phyloP scores from a whole-genome alignment of 352 stramenopile species.

The Globisporangium cystogenes region DNA sequence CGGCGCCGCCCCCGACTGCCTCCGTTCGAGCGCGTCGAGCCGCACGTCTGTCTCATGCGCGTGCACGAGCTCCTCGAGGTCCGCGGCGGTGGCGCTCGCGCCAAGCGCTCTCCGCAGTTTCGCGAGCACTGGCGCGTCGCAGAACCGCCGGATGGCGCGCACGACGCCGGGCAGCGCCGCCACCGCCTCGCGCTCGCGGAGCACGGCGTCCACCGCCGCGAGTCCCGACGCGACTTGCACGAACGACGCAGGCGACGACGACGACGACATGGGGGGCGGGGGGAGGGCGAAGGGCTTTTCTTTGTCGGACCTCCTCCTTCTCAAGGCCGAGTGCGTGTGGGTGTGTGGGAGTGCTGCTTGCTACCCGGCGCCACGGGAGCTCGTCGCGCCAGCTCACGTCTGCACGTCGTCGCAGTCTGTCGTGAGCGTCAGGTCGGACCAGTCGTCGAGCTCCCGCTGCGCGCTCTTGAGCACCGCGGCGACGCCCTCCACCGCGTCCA shows the following conservation, averaged over 20 bases:
- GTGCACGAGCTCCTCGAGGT: constrained; percentile 4
- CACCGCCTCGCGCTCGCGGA: constrained; percentile 6
- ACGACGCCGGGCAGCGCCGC: constrained; percentile 2
- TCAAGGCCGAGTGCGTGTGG: too few species aligned
- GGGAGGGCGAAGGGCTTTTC: too few species aligned
- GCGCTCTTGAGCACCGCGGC: constrained; percentile 7
- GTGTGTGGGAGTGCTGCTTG: too few species aligned
- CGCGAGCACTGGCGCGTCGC: constrained; percentile 4
- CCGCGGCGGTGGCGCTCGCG: neutral
- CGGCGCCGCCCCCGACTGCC: neutral
- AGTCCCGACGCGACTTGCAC: constrained; percentile 5
- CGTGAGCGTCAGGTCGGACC: constrained; percentile 9
- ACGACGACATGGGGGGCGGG: neutral
- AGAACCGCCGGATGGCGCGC: constrained; percentile 8
- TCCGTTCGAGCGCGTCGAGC: constrained; percentile 5
- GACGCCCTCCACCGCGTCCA: constrained; percentile 13
- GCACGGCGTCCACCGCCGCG: constrained; percentile 7
- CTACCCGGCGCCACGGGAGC: too few species aligned
- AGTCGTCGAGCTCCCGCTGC: constrained; percentile 14
- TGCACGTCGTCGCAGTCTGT: constrained; percentile 16
- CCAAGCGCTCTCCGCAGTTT: constrained; percentile 6
- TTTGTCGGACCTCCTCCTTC: too few species aligned
- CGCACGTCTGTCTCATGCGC: neutral
- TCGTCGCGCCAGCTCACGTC: too few species aligned
- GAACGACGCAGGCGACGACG: too few species aligned